Conservation (phyloP, 75 land plant species). For the Gnetum montanum region DNA sequence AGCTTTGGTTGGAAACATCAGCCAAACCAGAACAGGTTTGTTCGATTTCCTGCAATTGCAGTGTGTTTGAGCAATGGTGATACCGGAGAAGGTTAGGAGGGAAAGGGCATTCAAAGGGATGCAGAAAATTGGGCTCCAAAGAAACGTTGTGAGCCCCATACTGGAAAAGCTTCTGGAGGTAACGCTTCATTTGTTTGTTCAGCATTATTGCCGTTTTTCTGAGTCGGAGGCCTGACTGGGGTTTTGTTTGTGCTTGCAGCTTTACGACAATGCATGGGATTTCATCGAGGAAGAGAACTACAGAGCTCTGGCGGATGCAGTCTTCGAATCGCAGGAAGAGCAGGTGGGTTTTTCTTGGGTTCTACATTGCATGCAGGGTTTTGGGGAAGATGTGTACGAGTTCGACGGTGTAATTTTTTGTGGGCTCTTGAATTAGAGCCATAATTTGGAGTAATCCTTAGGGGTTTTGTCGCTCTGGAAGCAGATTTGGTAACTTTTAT, state of each 20-base stretch:
- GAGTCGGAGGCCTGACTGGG: background rate
- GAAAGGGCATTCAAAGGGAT: conserved; percentile 16
- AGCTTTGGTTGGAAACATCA: no score
- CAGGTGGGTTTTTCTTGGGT: conserved; percentile 8
- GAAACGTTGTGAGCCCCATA: conserved; percentile 19
- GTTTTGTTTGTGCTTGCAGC: background rate
- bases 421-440: no score
- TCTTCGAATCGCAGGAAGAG: conserved; percentile 25
- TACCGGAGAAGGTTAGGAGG: conserved; percentile 4
- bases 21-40: no score
- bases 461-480: no score
- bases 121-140: conserved; percentile 19
- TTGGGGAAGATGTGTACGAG: no score
- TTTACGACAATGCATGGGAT: conserved; percentile 29
- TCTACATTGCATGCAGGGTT: background rate
- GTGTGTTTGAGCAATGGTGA: no score
- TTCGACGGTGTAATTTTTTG: no score
- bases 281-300: conserved; percentile 42
- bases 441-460: no score
- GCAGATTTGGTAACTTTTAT: no score
- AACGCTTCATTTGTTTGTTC: background rate
- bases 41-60: no score
- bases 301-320: conserved; percentile 30
- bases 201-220: background rate
- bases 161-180: conserved; percentile 17